A percentile compares a stretch with the other conserved stretches of the same genome.
phyloP scores from a whole-genome alignment of 2,329 filamentous ascomycete species.

The Trichoderma oligosporum region DNA sequence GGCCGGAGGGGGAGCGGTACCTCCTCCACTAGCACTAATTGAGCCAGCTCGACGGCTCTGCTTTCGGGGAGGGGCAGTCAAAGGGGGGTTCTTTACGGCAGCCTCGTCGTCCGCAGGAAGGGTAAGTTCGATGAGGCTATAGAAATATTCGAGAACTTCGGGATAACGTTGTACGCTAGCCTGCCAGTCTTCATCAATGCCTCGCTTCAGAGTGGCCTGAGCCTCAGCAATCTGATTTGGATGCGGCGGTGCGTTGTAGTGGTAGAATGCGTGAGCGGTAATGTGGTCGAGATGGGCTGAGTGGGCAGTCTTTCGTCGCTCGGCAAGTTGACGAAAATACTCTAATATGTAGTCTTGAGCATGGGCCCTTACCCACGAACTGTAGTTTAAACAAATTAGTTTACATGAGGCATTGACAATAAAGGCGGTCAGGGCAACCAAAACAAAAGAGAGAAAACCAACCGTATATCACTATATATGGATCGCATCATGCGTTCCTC shows the following conservation, averaged over 20 bases:
- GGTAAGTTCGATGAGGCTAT: slow-evolving; percentile 62
- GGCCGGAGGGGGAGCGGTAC: slow-evolving; percentile 21
- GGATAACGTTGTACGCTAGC: slow-evolving; percentile 71
- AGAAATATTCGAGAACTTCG: slow-evolving; percentile 79
- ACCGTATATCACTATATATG: slow-evolving; percentile 63
- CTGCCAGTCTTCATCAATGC: slow-evolving; percentile 77
- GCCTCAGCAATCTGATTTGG: slow-evolving; percentile 61
- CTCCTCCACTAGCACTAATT: slow-evolving; percentile 36
- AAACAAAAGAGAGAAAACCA: slow-evolving; percentile 26
- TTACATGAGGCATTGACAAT: neutral
- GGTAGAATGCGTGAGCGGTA: slow-evolving; percentile 52
- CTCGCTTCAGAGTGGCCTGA: slow-evolving; percentile 63
- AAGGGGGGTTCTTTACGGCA: slow-evolving; percentile 56
- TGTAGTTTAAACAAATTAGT: slow-evolving; percentile 31
- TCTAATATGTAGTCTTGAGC: slow-evolving; percentile 66
- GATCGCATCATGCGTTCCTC: slow-evolving; percentile 61
- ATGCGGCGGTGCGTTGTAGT: slow-evolving; percentile 56
- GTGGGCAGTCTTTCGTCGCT: slow-evolving; percentile 58
- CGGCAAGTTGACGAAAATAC: slow-evolving; percentile 59
- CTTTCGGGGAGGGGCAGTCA: slow-evolving; percentile 52
- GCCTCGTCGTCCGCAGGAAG: slow-evolving; percentile 61
- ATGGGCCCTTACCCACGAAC: slow-evolving; percentile 60
- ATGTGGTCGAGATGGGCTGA: slow-evolving; percentile 53
- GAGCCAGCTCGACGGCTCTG: slow-evolving; percentile 39
- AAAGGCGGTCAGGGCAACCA: slow-evolving; percentile 2